These are phyloP conservation scores for Geotrichum europaeum DNA, from an alignment of 1,139 yeast genomes.

Conservation along the genomic window DNA sequence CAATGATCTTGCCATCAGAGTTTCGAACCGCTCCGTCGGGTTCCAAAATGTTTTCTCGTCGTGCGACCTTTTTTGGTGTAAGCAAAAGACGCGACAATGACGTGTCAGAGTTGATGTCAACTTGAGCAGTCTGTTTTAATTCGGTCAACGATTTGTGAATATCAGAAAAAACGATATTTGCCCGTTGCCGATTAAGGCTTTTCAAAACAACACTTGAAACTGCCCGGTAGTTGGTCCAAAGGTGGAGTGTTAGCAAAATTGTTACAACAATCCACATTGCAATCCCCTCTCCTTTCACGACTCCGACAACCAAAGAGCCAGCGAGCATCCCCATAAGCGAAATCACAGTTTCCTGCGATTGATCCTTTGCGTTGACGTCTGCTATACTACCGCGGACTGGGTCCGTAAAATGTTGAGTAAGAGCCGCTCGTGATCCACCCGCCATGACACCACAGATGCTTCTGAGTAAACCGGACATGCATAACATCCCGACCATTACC, in stretches of 20 bases:
- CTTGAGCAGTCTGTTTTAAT: conserved; percentile 22
- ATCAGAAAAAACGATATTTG: conserved; percentile 33
- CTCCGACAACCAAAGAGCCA: conserved; percentile 33
- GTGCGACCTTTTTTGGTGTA: conserved; percentile 27
- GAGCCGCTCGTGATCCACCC: conserved; percentile 37
- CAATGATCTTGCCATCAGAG: conserved; percentile 23
- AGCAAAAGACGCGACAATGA: conserved; percentile 28
- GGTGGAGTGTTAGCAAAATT: conserved; percentile 29
- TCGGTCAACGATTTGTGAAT: conserved; percentile 27
- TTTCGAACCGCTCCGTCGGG: conserved; percentile 31
- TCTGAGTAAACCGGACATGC: conserved; percentile 34
- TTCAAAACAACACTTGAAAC: conserved; percentile 34
- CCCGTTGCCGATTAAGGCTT: conserved; percentile 34
- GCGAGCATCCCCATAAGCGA: conserved; percentile 37
- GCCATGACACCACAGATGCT: conserved; percentile 39
- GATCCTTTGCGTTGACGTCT: conserved; percentile 38
- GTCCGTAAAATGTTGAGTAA: conserved; percentile 37
- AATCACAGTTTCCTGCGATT: conserved; percentile 38
- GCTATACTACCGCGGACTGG: conserved; percentile 34
- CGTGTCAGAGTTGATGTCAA: conserved; percentile 20
- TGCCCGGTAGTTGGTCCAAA: conserved; percentile 36
- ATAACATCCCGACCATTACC: conserved; percentile 28
- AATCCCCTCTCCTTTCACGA: conserved; percentile 32
- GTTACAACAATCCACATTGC: conserved; percentile 31
- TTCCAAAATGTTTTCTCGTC: conserved; percentile 32